phyloP scores from a whole-genome alignment of 169 alveolate genomes.

The Cryptosporidium parvum region DNA sequence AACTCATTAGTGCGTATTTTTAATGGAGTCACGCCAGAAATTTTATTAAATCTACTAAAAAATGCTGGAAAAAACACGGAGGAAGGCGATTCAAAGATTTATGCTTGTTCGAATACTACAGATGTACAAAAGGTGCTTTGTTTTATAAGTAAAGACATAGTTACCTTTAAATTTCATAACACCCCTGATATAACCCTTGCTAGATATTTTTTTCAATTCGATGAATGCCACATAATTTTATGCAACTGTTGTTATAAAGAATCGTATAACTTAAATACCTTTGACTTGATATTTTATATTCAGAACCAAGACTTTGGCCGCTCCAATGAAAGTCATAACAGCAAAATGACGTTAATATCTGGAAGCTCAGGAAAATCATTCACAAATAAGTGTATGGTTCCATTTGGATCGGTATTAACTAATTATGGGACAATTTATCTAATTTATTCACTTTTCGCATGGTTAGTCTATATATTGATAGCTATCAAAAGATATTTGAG shows the following conservation, averaged over 20 bases:
- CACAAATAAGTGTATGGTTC: not conserved
- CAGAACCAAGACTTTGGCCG: not conserved
- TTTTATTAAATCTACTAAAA: not conserved
- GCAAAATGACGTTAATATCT: not conserved
- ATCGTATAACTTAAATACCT: not conserved
- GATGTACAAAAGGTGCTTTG: not conserved
- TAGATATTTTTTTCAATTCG: slow-evolving; percentile 14
- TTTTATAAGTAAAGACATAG: slow-evolving; percentile 2
- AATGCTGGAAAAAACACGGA: not conserved
- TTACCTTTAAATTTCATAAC: not conserved
- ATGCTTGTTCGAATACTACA: not conserved
- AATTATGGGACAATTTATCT: not conserved
- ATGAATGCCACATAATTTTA: not conserved
- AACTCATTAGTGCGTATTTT: not conserved
- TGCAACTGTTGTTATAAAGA: not conserved
- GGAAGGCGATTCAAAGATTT: not conserved
- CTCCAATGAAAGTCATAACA: not conserved
- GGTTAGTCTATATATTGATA: not conserved
- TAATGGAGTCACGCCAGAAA: not conserved
- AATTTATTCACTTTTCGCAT: not conserved
- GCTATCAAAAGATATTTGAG: not conserved
- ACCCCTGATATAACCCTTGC: not conserved
- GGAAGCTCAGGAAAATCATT: not conserved
- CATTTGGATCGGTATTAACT: not conserved
- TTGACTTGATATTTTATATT: not conserved